phyloP scores from a whole-genome alignment of 495 filamentous ascomycete genomes.

The Talaromyces ruber region DNA sequence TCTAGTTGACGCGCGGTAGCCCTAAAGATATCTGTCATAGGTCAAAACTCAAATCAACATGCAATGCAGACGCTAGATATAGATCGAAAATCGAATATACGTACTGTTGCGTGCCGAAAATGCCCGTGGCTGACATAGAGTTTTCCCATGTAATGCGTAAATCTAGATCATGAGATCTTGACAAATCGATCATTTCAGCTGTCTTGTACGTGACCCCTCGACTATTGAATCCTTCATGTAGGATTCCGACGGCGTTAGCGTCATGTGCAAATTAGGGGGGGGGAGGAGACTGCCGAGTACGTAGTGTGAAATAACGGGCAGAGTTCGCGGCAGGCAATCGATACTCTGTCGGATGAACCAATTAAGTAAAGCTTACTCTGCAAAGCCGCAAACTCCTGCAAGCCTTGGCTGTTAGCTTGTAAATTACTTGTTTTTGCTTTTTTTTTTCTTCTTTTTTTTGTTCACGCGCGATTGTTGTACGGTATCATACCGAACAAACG shows the following conservation, averaged over 20 bases:
- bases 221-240: not conserved
- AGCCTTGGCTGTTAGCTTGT: not conserved
- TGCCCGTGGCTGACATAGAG: not conserved
- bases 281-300: not conserved
- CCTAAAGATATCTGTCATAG: not conserved
- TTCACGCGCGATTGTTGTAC: not conserved
- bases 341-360: not conserved
- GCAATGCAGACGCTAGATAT: not conserved
- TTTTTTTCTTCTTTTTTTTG: not conserved
- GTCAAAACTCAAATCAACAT: not conserved
- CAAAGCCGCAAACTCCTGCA: not conserved
- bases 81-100: not conserved
- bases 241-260: not conserved
- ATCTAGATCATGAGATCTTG: not conserved
- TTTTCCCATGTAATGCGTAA: not conserved
- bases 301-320: not conserved
- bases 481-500: not conserved
- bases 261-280: not conserved
- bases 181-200: not conserved
- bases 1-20: not conserved
- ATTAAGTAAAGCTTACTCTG: not conserved
- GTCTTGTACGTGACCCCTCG: not conserved
- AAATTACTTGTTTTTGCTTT: not conserved
- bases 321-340: not conserved
- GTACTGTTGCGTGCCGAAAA: not conserved